Evolutionary conservation across 148 eudicot species (phyloP), one percentile per base, ranked within the genome.

Genomic region (Vaccinium macrocarpon): DNA sequence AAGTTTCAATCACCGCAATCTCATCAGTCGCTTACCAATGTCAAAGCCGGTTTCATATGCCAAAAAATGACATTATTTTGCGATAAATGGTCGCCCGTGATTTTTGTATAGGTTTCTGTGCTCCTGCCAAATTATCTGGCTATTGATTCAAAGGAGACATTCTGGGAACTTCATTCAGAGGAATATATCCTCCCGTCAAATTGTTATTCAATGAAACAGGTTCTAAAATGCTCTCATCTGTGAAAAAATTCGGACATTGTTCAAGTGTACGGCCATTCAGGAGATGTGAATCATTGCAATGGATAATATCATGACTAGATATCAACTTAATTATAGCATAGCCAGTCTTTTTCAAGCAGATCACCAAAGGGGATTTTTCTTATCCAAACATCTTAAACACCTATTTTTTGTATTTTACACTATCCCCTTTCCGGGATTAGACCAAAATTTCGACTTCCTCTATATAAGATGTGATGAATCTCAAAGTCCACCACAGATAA

Each of bases 391-490:
- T 62, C 68, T 62, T 62, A 62, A 62, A 62, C 27, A 62, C 12
- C 68, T n/a, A n/a, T 62, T 59, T 59, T 59, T 59, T 11, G 0
- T n/a, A 59, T 23, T 8, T 42, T 42, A 59, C 10, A 5, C n/a
- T 59, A 59, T 19, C 11, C 23, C 66, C 8, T 59, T 2, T 59
- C 23, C n/a, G 1, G 25, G 66, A 59, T 59, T 6, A 18, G 19
- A 19, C 21, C 10, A 59, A 21, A 18, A n/a, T 59, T 19, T 21
- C 68, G n/a, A 62, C 27, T 62, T 59, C 68, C 8, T n/a, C 68
- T 62, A n/a, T 62, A 21, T 62, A n/a, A n/a, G 83, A n/a, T 87
- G 64, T 76, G 77, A 87, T 79, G 85, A 83, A 82, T 75, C 84
- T 81, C 76, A 74, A 53, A 78, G 62, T 42, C 56, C 78, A 83